These are phyloP conservation scores for Alternaria alternata DNA, from an alignment of 2,329 filamentous ascomycete genomes.

Conservation along the genomic window DNA sequence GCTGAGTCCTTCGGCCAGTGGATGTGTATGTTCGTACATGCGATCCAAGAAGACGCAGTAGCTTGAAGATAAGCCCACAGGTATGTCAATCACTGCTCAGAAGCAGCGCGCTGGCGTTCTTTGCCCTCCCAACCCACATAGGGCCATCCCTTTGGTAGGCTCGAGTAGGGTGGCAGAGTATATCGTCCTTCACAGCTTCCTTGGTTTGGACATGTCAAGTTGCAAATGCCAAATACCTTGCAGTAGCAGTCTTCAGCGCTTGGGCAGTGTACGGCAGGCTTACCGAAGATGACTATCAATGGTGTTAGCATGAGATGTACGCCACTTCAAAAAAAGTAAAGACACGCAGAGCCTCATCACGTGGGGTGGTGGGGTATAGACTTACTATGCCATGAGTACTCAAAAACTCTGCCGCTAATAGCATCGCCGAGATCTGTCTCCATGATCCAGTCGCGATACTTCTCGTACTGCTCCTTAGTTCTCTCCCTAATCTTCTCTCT, in stretches of 20 bases:
- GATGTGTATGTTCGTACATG: neutral
- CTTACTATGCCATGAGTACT: conserved; percentile 68
- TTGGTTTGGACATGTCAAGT: conserved; percentile 52
- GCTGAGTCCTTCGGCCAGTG: neutral
- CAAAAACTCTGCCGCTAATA: conserved; percentile 62
- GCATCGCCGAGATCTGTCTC: conserved; percentile 58
- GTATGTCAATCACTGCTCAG: conserved; percentile 28
- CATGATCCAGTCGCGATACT: conserved; percentile 59
- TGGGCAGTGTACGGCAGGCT: conserved; percentile 65
- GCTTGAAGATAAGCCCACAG: neutral
- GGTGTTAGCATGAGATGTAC: conserved; percentile 24
- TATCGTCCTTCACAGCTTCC: conserved; percentile 66
- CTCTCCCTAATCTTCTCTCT: conserved; percentile 56
- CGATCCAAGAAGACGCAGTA: neutral
- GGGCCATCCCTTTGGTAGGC: conserved; percentile 70
- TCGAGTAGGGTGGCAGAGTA: conserved; percentile 64
- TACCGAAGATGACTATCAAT: conserved; percentile 48
- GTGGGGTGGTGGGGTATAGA: conserved; percentile 20
- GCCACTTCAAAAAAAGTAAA: neutral
- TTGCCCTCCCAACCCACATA: conserved; percentile 62
- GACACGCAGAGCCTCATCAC: conserved; percentile 4
- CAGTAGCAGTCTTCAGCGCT: conserved; percentile 70
- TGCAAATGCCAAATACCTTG: conserved; percentile 70
- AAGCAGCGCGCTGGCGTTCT: conserved; percentile 29
- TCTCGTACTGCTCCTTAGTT: conserved; percentile 58